Percentiles rank a stretch among this genome's conserved stretches.
phyloP scores from a whole-genome alignment of 2,329 filamentous ascomycete genomes.

The Cladophialophora chaetospira region DNA sequence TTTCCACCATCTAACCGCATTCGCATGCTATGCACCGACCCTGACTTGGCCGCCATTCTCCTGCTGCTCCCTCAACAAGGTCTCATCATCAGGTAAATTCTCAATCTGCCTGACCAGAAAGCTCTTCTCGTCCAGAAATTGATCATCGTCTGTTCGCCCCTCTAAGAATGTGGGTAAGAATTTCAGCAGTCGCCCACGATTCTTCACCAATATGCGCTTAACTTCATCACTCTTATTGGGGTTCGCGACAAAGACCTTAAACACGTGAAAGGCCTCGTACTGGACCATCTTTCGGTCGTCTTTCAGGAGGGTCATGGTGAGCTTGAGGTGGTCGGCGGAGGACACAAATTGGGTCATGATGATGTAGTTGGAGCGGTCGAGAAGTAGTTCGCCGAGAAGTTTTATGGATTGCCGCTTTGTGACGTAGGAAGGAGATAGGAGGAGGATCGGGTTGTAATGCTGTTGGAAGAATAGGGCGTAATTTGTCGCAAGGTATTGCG shows the following conservation, averaged over 20 bases:
- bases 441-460: slow-evolving; percentile 68
- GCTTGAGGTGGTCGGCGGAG: slow-evolving; percentile 91
- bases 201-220: slow-evolving; percentile 94
- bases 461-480: slow-evolving; percentile 90
- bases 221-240: slow-evolving; percentile 97
- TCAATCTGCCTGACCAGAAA: slow-evolving; percentile 95
- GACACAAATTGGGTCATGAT: slow-evolving; percentile 99
- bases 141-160: slow-evolving; percentile 93
- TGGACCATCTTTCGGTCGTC: slow-evolving; percentile 99
- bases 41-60: slow-evolving; percentile 12
- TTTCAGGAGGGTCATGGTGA: slow-evolving; percentile 94
- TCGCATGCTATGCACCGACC: slow-evolving; percentile 10
- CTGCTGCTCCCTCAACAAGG: slow-evolving; percentile 3
- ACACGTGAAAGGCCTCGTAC: slow-evolving; percentile 98
- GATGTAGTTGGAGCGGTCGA: slow-evolving; percentile 94
- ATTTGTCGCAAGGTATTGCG: slow-evolving; percentile 83
- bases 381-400: slow-evolving; percentile 86
- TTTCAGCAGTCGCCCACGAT: slow-evolving; percentile 82
- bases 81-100: slow-evolving; percentile 28
- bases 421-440: slow-evolving; percentile 93
- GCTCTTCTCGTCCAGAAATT: slow-evolving; percentile 97
- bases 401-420: slow-evolving; percentile 99
- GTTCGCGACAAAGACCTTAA: slow-evolving; percentile 99
- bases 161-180: slow-evolving; percentile 92
- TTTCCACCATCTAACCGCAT: not conserved